phyloP scores from a whole-genome alignment of 352 stramenopile genomes.

The Globisporangium cystogenes region DNA sequence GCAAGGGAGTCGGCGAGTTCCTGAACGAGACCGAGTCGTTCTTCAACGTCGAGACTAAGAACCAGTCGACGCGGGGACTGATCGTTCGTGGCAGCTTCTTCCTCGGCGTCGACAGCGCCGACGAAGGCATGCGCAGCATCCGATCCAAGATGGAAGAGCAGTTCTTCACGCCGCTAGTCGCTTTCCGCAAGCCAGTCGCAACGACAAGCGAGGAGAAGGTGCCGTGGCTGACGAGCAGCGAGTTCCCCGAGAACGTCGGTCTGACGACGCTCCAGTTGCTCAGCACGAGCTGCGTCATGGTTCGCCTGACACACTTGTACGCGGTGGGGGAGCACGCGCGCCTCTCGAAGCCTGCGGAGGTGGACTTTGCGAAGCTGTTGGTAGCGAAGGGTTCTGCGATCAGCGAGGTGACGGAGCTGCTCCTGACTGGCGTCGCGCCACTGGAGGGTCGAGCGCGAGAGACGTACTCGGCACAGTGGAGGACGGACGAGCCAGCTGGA shows the following conservation, averaged over 20 bases:
- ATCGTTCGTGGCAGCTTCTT: conserved; percentile 64
- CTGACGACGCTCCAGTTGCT: conserved; percentile 89
- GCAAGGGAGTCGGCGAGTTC: conserved; percentile 89
- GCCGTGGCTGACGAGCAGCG: conserved; percentile 50
- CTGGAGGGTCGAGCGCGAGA: conserved; percentile 17
- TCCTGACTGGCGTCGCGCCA: conserved; percentile 81
- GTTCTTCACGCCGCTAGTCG: conserved; percentile 61
- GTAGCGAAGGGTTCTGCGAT: conserved; percentile 34
- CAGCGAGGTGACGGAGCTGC: conserved; percentile 80
- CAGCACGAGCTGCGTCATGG: conserved; percentile 68
- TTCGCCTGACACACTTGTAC: conserved; percentile 95
- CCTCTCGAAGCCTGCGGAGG: conserved; percentile 61
- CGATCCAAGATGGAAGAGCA: conserved; percentile 60
- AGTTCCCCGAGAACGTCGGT: conserved; percentile 91
- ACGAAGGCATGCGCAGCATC: conserved; percentile 48
- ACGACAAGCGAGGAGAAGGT: conserved; percentile 34
- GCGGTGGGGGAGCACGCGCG: conserved; percentile 76
- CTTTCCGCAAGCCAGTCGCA: conserved; percentile 34
- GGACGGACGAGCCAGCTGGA: conserved; percentile 18
- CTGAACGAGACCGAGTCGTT: conserved; percentile 92
- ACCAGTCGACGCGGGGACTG: conserved; percentile 49
- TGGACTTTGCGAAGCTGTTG: conserved; percentile 72
- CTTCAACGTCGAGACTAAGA: conserved; percentile 60
- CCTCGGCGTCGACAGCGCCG: conserved; percentile 50
- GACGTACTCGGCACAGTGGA: conserved; percentile 21